Percentiles rank a stretch among this genome's conserved stretches.
These are phyloP conservation scores for Poterioochromonas sp. DNA, from an alignment of 352 stramenopile genomes.

Conservation along the genomic window DNA sequence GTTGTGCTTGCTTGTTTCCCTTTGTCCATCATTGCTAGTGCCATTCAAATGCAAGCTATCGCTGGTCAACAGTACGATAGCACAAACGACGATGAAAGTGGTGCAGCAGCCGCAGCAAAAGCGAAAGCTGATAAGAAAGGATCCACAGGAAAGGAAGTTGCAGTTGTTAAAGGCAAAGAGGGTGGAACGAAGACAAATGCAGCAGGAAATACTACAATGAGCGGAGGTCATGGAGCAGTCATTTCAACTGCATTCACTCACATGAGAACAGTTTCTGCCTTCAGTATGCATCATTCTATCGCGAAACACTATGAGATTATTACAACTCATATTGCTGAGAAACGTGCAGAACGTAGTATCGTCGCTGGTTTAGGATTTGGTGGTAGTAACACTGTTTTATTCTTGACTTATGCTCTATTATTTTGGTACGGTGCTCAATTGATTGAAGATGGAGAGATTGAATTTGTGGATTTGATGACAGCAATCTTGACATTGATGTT, in stretches of 20 bases:
- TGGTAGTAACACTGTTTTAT: not conserved
- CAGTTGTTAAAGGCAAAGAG: not conserved
- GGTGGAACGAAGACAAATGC: not conserved
- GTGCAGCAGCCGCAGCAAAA: no score
- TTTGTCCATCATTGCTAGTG: not conserved
- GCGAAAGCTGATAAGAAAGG: not conserved
- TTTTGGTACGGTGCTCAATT: not conserved
- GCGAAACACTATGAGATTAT: not conserved
- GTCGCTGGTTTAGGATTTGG: not conserved
- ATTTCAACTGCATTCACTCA: not conserved
- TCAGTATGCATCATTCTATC: not conserved
- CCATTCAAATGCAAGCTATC: not conserved
- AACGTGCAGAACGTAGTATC: not conserved
- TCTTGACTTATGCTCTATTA: not conserved
- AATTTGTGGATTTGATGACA: not conserved
- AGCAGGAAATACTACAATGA: not conserved
- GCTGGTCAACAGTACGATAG: not conserved
- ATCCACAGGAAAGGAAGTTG: not conserved
- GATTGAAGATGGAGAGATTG: not conserved
- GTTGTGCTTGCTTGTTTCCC: not conserved
- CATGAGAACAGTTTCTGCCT: not conserved
- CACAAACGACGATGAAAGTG: no score
- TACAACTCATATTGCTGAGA: not conserved
- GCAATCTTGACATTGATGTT: not conserved
- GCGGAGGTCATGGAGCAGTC: not conserved